Evolutionary conservation across 129 eudicot genomes (phyloP).

Genomic region (Cynara cardunculus): DNA sequence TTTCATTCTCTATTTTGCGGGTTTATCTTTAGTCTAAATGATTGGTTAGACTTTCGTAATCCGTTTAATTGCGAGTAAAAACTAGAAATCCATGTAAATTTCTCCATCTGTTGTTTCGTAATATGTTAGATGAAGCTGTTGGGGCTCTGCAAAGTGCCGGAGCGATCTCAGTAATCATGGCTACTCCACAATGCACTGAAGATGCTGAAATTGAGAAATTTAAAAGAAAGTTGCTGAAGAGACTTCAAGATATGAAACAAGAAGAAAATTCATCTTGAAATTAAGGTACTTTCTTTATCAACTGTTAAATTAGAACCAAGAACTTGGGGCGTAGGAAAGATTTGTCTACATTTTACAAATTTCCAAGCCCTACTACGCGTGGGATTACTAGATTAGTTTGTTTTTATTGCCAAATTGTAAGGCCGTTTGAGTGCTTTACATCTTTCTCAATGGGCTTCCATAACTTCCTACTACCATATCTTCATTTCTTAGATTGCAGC

Average conservation of each 20-base stretch:
- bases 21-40: not conserved
- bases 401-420: not conserved
- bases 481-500: not conserved
- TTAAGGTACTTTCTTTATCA: conserved; percentile 2
- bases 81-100: not conserved
- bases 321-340: not conserved
- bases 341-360: not conserved
- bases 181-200: conserved; percentile 55
- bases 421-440: not conserved
- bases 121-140: conserved; percentile 62
- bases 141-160: conserved; percentile 67
- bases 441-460: not conserved
- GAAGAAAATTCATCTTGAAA: conserved; percentile 13
- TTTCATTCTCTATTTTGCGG: not conserved
- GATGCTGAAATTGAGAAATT: conserved; percentile 54
- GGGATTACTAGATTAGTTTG: not conserved
- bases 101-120: not conserved
- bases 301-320: not conserved
- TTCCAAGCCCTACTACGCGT: not conserved
- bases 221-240: conserved; percentile 57
- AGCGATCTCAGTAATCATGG: conserved; percentile 60
- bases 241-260: conserved; percentile 47
- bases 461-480: not conserved
- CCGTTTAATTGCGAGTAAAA: not conserved
- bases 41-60: not conserved